Evolutionary conservation across 1,139 yeast genomes (phyloP).

Genomic region (Taphrina deformans): DNA sequence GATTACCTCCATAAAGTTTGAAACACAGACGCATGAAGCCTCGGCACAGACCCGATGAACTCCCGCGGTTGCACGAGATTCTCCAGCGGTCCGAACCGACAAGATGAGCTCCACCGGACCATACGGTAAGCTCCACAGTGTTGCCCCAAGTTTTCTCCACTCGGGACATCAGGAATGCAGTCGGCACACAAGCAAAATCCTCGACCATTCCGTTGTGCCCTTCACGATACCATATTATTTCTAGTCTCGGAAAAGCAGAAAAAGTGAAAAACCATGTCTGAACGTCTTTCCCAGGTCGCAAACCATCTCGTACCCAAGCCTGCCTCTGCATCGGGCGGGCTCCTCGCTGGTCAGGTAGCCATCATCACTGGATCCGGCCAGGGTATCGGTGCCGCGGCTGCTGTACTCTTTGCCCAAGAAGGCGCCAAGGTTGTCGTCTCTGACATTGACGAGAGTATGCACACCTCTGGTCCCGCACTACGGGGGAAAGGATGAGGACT

Average conservation of each 20-base stretch:
- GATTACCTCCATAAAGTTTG: no score
- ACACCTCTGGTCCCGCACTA: neutral
- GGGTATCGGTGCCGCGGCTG: slow-evolving; percentile 91
- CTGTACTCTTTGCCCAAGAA: slow-evolving; percentile 76
- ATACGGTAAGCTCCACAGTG: neutral
- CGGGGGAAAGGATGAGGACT: neutral
- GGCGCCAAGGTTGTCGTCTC: slow-evolving; percentile 96
- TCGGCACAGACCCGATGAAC: neutral
- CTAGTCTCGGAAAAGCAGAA: neutral
- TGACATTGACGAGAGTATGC: slow-evolving; percentile 48
- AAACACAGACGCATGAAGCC: neutral
- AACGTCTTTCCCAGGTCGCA: slow-evolving; percentile 28
- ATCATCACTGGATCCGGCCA: slow-evolving; percentile 94
- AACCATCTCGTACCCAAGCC: slow-evolving; percentile 25
- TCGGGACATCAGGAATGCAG: neutral
- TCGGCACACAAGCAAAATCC: neutral
- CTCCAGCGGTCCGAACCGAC: neutral
- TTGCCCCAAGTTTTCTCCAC: neutral
- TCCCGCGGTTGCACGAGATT: neutral
- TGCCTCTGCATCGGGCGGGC: slow-evolving; percentile 4
- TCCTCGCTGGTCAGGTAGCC: slow-evolving; percentile 76
- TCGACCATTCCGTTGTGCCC: neutral
- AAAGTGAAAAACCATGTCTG: slow-evolving; percentile 21
- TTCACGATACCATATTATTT: no score
- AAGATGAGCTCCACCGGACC: neutral